Percentiles rank a stretch among this genome's conserved stretches.
These are phyloP conservation scores for Nectriaceae sp. DNA, from an alignment of 2,329 filamentous ascomycete genomes.

Conservation along the genomic window DNA sequence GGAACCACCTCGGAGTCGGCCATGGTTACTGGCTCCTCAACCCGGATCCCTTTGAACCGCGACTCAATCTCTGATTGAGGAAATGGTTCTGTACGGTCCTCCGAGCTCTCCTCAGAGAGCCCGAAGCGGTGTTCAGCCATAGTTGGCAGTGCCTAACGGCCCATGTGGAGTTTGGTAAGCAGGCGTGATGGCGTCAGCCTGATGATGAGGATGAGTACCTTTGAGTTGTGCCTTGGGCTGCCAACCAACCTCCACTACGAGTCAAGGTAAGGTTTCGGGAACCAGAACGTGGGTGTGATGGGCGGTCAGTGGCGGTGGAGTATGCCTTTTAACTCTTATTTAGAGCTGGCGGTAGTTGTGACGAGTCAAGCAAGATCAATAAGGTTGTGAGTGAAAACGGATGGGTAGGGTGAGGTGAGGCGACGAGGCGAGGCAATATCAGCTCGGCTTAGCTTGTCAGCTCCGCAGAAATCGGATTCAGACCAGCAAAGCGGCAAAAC, in stretches of 20 bases:
- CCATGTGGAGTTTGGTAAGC: constrained; percentile 30
- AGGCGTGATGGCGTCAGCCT: constrained; percentile 14
- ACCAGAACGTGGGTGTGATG: not conserved
- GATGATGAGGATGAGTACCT: constrained; percentile 27
- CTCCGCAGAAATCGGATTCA: not conserved
- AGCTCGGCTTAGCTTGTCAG: not conserved
- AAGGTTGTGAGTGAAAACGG: not conserved
- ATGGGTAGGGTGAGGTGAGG: not conserved
- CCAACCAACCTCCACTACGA: not conserved
- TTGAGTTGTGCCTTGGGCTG: not conserved
- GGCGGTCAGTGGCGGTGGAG: no score
- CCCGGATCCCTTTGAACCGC: constrained; percentile 47
- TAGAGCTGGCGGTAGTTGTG: not conserved
- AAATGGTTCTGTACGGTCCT: constrained; percentile 61
- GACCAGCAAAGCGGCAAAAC: not conserved
- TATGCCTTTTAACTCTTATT: no score
- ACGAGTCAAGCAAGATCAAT: not conserved
- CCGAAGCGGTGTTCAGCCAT: constrained; percentile 50
- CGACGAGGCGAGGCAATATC: not conserved
- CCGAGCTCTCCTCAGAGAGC: constrained; percentile 41
- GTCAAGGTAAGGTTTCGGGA: not conserved
- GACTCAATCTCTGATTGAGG: constrained; percentile 57
- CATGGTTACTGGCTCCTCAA: constrained; percentile 44
- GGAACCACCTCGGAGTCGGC: constrained; percentile 48
- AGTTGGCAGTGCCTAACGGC: constrained; percentile 30